Percentiles rank a stretch among this genome's conserved stretches.
phyloP scores from a whole-genome alignment of 2,329 filamentous ascomycete genomes.

The Calonectria hawksworthii region DNA sequence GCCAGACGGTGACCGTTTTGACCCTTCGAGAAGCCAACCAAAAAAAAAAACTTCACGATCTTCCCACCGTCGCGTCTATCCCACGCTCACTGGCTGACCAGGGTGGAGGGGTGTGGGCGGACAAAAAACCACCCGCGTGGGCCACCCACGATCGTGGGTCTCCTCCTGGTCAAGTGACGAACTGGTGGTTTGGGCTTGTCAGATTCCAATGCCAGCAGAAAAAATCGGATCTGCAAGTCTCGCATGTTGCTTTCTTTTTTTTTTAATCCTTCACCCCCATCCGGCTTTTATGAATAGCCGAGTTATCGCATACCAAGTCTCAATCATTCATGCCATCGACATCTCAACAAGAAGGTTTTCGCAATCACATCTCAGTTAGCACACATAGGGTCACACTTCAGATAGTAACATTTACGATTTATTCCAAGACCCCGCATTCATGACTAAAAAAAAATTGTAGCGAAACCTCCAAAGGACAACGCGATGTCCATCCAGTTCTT shows the following conservation, averaged over 20 bases:
- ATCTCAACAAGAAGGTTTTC: neutral
- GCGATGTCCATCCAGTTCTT: neutral
- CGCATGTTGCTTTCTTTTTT: neutral
- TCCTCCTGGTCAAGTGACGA: neutral
- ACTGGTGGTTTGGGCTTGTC: constrained; percentile 12
- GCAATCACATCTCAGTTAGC: no score
- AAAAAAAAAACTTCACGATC: constrained; percentile 33
- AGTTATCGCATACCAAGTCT: neutral
- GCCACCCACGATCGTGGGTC: constrained; percentile 28
- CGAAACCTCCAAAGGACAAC: neutral
- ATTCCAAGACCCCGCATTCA: neutral
- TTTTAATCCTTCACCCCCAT: neutral
- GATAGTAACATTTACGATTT: neutral
- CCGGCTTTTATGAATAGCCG: neutral
- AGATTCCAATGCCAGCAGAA: neutral
- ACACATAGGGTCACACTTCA: neutral
- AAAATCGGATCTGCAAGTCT: neutral
- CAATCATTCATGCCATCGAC: neutral
- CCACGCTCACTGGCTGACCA: constrained; percentile 11
- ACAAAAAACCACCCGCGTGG: constrained; percentile 19
- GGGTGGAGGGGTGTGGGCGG: constrained; percentile 17
- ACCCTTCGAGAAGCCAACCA: neutral
- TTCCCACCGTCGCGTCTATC: constrained; percentile 32
- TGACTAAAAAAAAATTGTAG: neutral
- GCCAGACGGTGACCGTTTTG: constrained; percentile 27